phyloP scores from a whole-genome alignment of 2,329 filamentous ascomycete genomes.

The Capronia coronata region DNA sequence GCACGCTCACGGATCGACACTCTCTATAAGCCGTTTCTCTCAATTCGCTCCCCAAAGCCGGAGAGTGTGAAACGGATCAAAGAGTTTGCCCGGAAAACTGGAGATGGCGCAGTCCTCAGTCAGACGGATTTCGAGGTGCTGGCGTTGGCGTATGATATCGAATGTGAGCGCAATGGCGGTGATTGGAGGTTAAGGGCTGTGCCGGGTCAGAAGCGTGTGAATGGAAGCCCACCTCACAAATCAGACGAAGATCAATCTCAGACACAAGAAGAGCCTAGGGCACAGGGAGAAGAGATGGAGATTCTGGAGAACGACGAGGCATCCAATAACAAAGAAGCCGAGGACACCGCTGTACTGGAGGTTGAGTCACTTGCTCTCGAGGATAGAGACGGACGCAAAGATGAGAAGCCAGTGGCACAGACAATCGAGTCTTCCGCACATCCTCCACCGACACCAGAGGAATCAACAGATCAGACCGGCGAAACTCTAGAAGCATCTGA shows the following conservation, averaged over 20 bases:
- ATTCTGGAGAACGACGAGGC: no score
- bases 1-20: slow-evolving; percentile 77
- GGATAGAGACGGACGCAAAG: slow-evolving; percentile 2
- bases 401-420: no score
- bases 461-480: not conserved
- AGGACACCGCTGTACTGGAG: no score
- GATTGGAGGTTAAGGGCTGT: slow-evolving; percentile 75
- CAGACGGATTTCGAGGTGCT: slow-evolving; percentile 82
- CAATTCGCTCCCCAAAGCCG: slow-evolving; percentile 64
- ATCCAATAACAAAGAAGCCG: no score
- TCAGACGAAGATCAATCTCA: slow-evolving; percentile 26
- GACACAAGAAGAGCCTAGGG: slow-evolving; percentile 10
- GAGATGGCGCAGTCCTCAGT: slow-evolving; percentile 82
- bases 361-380: slow-evolving; percentile 6
- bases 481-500: slow-evolving; percentile 22
- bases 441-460: slow-evolving; percentile 24
- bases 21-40: slow-evolving; percentile 77
- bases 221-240: slow-evolving; percentile 56
- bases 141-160: slow-evolving; percentile 88
- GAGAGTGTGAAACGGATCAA: slow-evolving; percentile 72
- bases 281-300: slow-evolving; percentile 7
- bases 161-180: slow-evolving; percentile 82
- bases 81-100: slow-evolving; percentile 81
- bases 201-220: slow-evolving; percentile 72
- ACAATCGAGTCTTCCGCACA: no score